A percentile compares a stretch with the other conserved stretches of the same genome.
Evolutionary conservation across 306 rosid genomes (phyloP).

Genomic region (Castanea crenata): DNA sequence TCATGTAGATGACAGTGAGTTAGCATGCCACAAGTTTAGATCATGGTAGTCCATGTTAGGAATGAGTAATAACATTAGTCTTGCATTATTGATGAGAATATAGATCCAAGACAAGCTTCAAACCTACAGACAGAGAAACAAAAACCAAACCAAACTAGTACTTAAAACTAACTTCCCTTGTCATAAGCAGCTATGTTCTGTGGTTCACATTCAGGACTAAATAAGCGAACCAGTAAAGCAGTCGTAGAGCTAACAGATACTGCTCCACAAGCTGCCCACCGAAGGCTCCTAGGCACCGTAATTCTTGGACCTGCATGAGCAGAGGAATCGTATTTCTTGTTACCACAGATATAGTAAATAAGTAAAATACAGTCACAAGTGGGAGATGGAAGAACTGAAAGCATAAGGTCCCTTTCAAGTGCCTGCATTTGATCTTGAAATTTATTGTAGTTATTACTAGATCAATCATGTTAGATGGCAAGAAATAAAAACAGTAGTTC

Average conservation of each 20-base stretch:
- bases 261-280: slow-evolving; percentile 93
- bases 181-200: slow-evolving; percentile 95
- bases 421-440: background rate
- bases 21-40: background rate
- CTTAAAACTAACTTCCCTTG: slow-evolving; percentile 39
- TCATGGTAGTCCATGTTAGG: background rate
- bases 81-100: background rate
- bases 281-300: slow-evolving; percentile 72
- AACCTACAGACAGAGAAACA: background rate
- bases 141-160: background rate
- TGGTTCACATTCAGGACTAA: slow-evolving; percentile 97
- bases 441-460: background rate
- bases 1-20: too few species aligned
- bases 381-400: background rate
- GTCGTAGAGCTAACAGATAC: slow-evolving; percentile 68
- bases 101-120: background rate
- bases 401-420: background rate
- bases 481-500: background rate
- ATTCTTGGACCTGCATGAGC: slow-evolving; percentile 77
- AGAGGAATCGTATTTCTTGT: background rate
- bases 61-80: background rate
- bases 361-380: too few species aligned
- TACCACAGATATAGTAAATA: too few species aligned
- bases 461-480: background rate
- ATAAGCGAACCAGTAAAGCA: slow-evolving; percentile 77